These are phyloP conservation scores for Aspergillus niger DNA, from an alignment of 2,329 filamentous ascomycete species.

Conservation along the genomic window DNA sequence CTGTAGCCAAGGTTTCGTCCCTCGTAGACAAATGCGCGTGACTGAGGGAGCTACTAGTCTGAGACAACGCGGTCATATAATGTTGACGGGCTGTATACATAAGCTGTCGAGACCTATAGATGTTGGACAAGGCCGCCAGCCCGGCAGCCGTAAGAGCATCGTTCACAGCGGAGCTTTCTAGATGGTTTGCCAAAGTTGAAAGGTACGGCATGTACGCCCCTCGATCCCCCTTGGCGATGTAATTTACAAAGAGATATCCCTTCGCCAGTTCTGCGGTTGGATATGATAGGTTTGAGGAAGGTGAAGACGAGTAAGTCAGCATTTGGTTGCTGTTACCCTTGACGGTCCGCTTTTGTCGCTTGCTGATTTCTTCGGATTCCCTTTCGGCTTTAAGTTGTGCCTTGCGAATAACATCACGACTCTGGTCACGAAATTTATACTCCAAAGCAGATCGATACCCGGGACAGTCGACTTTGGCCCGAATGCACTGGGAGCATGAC, in stretches of 20 bases:
- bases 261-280: conserved; percentile 1
- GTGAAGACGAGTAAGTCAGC: not conserved
- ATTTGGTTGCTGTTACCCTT: not conserved
- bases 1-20: conserved; percentile 2
- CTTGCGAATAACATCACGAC: conserved; percentile 7
- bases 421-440: conserved; percentile 3
- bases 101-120: not conserved
- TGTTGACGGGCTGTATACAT: not conserved
- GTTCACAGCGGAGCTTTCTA: not conserved
- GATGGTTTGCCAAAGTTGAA: not conserved
- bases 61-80: not conserved
- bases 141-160: conserved; percentile 1
- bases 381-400: not conserved
- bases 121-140: conserved; percentile 1
- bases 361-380: not conserved
- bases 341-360: not conserved
- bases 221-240: not conserved
- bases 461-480: conserved; percentile 1
- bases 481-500: conserved; percentile 6
- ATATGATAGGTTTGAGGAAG: not conserved
- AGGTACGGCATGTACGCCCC: not conserved
- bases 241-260: not conserved
- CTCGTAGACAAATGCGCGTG: not conserved
- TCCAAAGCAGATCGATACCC: conserved; percentile 3
- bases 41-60: not conserved